These are phyloP conservation scores for Diaporthe sp. DNA, from an alignment of 2,329 filamentous ascomycete genomes.

Conservation along the genomic window DNA sequence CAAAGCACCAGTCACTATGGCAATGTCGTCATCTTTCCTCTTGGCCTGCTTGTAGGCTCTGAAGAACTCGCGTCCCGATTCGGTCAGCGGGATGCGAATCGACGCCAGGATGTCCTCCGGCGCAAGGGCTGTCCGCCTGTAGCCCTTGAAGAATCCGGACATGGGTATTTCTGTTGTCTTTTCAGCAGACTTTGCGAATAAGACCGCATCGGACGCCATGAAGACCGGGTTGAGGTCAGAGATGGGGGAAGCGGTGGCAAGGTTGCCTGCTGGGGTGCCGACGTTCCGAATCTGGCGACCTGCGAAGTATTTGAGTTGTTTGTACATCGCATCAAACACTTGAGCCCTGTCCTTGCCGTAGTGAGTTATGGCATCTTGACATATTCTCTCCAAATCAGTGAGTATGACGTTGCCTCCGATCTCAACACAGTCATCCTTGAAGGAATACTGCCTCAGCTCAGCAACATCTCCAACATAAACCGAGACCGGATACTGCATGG, in stretches of 20 bases:
- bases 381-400: conserved; percentile 91
- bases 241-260: conserved; percentile 95
- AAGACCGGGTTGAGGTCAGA: conserved; percentile 97
- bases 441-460: conserved; percentile 85
- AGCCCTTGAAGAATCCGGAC: conserved; percentile 92
- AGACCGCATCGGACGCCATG: conserved; percentile 84
- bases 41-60: conserved; percentile 97
- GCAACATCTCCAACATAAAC: conserved; percentile 95
- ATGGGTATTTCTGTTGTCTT: conserved; percentile 90
- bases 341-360: conserved; percentile 82
- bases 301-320: conserved; percentile 95
- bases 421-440: conserved; percentile 87
- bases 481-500: conserved; percentile 88
- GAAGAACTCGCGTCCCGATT: conserved; percentile 84
- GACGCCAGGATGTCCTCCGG: conserved; percentile 87
- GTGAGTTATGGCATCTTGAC: conserved; percentile 81
- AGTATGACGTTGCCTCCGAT: conserved; percentile 93
- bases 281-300: conserved; percentile 97
- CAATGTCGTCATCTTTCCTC: conserved; percentile 97
- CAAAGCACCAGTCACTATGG: conserved; percentile 92
- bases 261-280: conserved; percentile 94
- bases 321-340: conserved; percentile 90
- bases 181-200: conserved; percentile 83
- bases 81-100: conserved; percentile 85
- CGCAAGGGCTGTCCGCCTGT: conserved; percentile 85